phyloP scores from a whole-genome alignment of 208 protist species.

The Histomonas meleagridis region DNA sequence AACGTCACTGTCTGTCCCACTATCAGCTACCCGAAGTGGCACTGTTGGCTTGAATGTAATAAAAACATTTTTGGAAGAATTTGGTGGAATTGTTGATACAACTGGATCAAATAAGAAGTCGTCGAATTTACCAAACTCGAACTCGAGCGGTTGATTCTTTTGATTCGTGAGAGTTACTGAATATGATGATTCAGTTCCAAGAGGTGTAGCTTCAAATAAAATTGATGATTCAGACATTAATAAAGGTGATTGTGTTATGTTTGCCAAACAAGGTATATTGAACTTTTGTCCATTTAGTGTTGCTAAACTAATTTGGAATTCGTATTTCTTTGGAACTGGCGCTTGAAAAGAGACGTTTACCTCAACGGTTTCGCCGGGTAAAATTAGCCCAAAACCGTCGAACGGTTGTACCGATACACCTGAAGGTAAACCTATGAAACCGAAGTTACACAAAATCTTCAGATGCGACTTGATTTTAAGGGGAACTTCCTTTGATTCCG shows the following conservation, averaged over 20 bases:
- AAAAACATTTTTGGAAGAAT: neutral
- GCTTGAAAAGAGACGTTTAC: neutral
- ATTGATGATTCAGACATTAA: neutral
- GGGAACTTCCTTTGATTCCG: neutral
- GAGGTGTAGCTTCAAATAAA: conserved; percentile 14
- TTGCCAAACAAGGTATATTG: neutral
- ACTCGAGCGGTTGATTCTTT: neutral
- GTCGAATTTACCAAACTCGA: neutral
- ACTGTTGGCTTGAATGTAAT: neutral
- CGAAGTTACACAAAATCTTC: neutral
- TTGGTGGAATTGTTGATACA: neutral
- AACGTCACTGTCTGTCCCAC: neutral
- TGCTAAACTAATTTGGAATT: neutral
- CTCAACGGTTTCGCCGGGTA: conserved; percentile 1
- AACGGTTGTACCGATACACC: neutral
- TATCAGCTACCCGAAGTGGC: neutral
- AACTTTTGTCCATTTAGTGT: neutral
- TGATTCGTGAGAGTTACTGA: neutral
- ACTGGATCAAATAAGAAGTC: conserved; percentile 26
- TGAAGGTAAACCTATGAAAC: neutral
- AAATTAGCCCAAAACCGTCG: neutral
- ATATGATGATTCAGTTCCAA: neutral
- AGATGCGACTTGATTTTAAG: neutral
- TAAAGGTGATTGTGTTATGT: neutral
- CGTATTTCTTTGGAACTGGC: neutral